Evolutionary conservation across 2,329 filamentous ascomycete species (phyloP).

Genomic region (Pseudocercospora crystallina): DNA sequence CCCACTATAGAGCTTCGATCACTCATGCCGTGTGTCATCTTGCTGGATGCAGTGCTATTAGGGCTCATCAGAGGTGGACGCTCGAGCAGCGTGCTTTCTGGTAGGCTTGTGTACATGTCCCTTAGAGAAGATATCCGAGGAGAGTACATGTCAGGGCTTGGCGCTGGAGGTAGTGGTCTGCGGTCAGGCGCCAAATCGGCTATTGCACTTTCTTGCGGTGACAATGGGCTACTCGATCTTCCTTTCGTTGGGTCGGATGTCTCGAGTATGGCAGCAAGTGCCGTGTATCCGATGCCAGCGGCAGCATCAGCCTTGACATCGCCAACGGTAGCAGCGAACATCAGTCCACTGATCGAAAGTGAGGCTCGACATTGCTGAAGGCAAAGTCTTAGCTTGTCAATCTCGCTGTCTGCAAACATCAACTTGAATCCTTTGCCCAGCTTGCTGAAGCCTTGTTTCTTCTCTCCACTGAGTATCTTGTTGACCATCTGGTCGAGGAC

Average conservation of each 20-base stretch:
- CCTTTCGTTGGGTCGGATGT: slow-evolving; percentile 20
- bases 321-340: slow-evolving; percentile 64
- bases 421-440: slow-evolving; percentile 63
- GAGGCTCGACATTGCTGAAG: slow-evolving; percentile 59
- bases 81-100: too few relatives aligned
- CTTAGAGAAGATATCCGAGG: too few relatives aligned
- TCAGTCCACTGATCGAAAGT: slow-evolving; percentile 51
- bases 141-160: too few relatives aligned
- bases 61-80: too few relatives aligned
- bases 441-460: slow-evolving; percentile 60
- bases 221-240: too few relatives aligned
- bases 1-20: slow-evolving; percentile 19
- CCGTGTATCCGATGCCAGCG: slow-evolving; percentile 66
- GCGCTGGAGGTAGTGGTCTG: slow-evolving; percentile 7
- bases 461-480: slow-evolving; percentile 63
- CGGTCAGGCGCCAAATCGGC: slow-evolving; percentile 13
- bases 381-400: slow-evolving; percentile 59
- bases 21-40: slow-evolving; percentile 13
- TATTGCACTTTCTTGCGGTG: slow-evolving; percentile 1
- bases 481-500: slow-evolving; percentile 63
- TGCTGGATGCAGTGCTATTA: background rate
- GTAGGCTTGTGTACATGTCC: too few relatives aligned
- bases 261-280: slow-evolving; percentile 64
- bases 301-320: slow-evolving; percentile 57
- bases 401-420: slow-evolving; percentile 62